Evolutionary conservation across 73 alveolate species (phyloP).

Genomic region (Stentor coeruleus): DNA sequence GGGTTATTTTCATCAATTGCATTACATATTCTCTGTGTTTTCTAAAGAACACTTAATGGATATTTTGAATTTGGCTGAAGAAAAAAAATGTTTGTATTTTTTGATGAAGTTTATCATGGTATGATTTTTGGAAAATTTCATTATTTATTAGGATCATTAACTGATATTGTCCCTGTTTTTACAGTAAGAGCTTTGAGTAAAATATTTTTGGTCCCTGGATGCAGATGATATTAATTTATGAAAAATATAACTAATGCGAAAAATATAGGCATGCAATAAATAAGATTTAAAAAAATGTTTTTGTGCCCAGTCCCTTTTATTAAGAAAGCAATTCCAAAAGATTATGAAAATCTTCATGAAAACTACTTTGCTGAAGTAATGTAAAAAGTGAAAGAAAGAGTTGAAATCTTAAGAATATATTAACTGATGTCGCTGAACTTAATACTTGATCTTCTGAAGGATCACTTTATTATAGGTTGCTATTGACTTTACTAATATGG

Average conservation of each 20-base stretch:
- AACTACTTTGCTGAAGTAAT: not conserved
- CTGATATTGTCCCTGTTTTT: slow-evolving; percentile 52
- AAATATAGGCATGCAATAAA: slow-evolving; percentile 33
- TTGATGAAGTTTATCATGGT: slow-evolving; percentile 82
- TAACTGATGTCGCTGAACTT: not conserved
- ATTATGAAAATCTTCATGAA: not conserved
- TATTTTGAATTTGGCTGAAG: slow-evolving; percentile 1
- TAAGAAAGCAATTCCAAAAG: not conserved
- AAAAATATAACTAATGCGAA: slow-evolving; percentile 53
- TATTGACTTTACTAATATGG: not conserved
- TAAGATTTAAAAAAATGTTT: not conserved
- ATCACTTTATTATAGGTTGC: slow-evolving; percentile 7
- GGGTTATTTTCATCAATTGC: no score
- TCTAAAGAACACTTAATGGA: not conserved
- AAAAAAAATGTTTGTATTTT: slow-evolving; percentile 52
- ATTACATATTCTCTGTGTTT: no score
- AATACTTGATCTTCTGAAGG: not conserved
- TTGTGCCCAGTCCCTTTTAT: not conserved
- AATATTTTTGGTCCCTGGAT: slow-evolving; percentile 82
- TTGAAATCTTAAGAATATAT: not conserved
- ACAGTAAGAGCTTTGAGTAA: slow-evolving; percentile 65
- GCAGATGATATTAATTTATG: slow-evolving; percentile 73
- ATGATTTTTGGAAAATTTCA: slow-evolving; percentile 39
- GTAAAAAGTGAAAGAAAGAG: slow-evolving; percentile 1
- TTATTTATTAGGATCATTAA: slow-evolving; percentile 36